These are phyloP conservation scores for Didymella segeticola DNA, from an alignment of 2,329 filamentous ascomycete species.

Conservation along the genomic window DNA sequence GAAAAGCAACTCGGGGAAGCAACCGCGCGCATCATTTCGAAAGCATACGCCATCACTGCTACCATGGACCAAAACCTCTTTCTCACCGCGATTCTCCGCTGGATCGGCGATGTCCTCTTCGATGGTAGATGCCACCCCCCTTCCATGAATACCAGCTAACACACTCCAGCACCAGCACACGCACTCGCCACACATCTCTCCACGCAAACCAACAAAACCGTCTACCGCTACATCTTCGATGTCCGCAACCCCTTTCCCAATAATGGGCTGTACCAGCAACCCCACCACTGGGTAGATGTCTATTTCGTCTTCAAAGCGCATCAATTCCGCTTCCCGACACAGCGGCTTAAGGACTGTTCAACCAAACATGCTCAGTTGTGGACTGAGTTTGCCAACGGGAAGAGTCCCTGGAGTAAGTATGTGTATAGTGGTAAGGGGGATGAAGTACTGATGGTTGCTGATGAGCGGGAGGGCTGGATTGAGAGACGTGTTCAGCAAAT, in stretches of 20 bases:
- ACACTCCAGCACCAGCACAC: constrained; percentile 31
- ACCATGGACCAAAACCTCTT: constrained; percentile 47
- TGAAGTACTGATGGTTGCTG: background rate
- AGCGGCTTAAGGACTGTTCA: background rate
- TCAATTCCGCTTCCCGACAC: background rate
- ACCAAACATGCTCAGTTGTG: background rate
- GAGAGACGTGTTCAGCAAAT: background rate
- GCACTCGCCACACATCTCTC: constrained; percentile 17
- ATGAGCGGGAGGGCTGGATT: constrained; percentile 1
- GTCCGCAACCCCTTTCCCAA: constrained; percentile 36
- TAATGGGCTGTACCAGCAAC: constrained; percentile 21
- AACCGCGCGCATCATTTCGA: background rate
- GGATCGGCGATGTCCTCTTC: constrained; percentile 53
- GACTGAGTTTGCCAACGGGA: background rate
- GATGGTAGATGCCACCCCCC: too few relatives aligned
- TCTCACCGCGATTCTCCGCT: constrained; percentile 47
- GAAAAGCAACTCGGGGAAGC: constrained; percentile 17
- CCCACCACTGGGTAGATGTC: constrained; percentile 30
- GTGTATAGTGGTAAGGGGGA: background rate
- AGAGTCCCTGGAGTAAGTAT: background rate
- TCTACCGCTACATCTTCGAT: constrained; percentile 39
- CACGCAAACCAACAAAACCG: constrained; percentile 18
- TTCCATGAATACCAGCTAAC: too few relatives aligned
- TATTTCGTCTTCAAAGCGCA: constrained; percentile 5
- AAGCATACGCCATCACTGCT: constrained; percentile 48